Conservation (phyloP, 2,329 filamentous ascomycete genomes). For the Hypoxylon sp. region DNA sequence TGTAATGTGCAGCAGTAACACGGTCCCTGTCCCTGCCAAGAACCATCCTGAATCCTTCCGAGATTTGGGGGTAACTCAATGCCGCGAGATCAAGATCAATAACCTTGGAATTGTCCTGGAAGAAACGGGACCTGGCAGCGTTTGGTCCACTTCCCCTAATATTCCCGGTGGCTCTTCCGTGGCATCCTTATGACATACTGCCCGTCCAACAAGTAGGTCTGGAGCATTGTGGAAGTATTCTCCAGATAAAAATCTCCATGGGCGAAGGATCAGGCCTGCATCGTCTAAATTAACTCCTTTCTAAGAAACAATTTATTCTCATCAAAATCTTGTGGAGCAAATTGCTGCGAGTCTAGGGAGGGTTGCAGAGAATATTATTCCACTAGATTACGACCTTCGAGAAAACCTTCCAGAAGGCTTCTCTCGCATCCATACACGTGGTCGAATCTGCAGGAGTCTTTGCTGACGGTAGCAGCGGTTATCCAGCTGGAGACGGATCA, state of each 20-base stretch:
- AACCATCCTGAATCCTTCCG: conserved; percentile 27
- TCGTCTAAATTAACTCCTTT: conserved; percentile 33
- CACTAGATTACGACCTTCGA: conserved; percentile 44
- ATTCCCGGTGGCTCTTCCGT: conserved; percentile 22
- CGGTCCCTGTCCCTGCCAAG: conserved; percentile 37
- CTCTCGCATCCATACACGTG: conserved; percentile 48
- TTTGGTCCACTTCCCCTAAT: conserved; percentile 17
- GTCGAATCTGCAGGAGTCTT: conserved; percentile 47
- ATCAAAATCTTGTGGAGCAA: conserved; percentile 4
- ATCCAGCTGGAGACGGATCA: conserved; percentile 44
- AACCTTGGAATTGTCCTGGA: conserved; percentile 1
- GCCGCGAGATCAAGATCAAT: conserved; percentile 41
- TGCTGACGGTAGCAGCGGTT: conserved; percentile 46
- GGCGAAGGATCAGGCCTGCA: conserved; percentile 17
- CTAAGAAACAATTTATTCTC: conserved; percentile 14
- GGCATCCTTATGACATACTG: conserved; percentile 18
- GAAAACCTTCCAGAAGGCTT: conserved; percentile 52
- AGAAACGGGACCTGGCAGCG: conserved; percentile 24
- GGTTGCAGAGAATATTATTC: conserved; percentile 44
- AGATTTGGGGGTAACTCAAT: conserved; percentile 27
- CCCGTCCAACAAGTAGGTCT: conserved; percentile 6
- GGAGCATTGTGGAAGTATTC: conserved; percentile 5
- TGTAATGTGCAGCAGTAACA: conserved; percentile 1
- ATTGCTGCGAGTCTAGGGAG: conserved; percentile 40
- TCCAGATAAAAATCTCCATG: conserved; percentile 13